A percentile compares a stretch with the other conserved stretches of the same genome.
Conservation (phyloP, 2,329 filamentous ascomycete species). For the Stachybotrys chlorohalonatus region DNA sequence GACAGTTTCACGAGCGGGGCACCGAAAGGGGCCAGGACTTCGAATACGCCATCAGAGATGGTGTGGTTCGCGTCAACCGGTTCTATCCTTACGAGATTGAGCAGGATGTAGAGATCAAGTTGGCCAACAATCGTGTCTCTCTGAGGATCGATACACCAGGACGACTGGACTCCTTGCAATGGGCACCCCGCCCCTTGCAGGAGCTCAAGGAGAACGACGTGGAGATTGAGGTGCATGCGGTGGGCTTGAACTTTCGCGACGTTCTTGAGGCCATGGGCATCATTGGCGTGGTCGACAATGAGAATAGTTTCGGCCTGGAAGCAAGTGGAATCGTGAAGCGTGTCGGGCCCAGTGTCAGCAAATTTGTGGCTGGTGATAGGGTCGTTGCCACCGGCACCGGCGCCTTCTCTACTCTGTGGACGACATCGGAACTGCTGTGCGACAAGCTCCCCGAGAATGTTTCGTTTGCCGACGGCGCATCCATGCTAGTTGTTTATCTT, state of each 20-base stretch:
- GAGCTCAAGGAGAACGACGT: slow-evolving; percentile 13
- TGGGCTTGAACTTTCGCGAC: slow-evolving; percentile 19
- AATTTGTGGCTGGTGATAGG: slow-evolving; percentile 22
- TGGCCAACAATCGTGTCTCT: slow-evolving; percentile 1
- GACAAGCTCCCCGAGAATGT: slow-evolving; percentile 24
- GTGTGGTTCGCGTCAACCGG: slow-evolving; percentile 14
- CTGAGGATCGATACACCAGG: slow-evolving; percentile 7
- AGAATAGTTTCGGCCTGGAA: slow-evolving; percentile 17
- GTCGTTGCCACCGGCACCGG: slow-evolving; percentile 15
- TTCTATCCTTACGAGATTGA: slow-evolving; percentile 15
- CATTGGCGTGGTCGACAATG: slow-evolving; percentile 8
- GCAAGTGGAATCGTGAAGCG: slow-evolving; percentile 18
- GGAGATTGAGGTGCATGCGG: slow-evolving; percentile 19
- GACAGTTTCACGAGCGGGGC: slow-evolving; percentile 9
- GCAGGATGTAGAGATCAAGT: slow-evolving; percentile 7
- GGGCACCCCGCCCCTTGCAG: slow-evolving; percentile 4
- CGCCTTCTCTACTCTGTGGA: slow-evolving; percentile 17
- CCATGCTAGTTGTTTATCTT: slow-evolving; percentile 22
- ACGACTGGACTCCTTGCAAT: slow-evolving; percentile 11
- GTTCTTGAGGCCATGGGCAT: slow-evolving; percentile 25
- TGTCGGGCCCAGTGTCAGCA: slow-evolving; percentile 14
- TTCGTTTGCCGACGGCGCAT: slow-evolving; percentile 23
- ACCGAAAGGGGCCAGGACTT: slow-evolving; percentile 14
- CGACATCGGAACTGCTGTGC: slow-evolving; percentile 11
- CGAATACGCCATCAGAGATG: slow-evolving; percentile 20